Evolutionary conservation across 2,329 filamentous ascomycete species (phyloP).

Genomic region (Simplicillium aogashimaense): DNA sequence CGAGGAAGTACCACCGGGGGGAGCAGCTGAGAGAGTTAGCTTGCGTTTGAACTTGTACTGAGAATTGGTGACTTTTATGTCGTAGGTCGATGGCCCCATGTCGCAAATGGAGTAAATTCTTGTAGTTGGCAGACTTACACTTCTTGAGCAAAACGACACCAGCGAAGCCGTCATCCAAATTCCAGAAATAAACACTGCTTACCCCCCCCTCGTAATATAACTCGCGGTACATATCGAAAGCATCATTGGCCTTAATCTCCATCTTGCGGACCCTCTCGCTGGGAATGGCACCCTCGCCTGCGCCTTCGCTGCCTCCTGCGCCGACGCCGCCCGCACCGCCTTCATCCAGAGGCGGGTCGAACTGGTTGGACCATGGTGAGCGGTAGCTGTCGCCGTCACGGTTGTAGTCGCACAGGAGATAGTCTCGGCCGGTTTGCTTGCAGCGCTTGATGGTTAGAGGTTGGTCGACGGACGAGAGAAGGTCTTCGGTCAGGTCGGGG

Average conservation of each 20-base stretch:
- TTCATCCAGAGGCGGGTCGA: slow-evolving; percentile 77
- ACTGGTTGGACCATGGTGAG: slow-evolving; percentile 98
- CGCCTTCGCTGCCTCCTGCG: slow-evolving; percentile 45
- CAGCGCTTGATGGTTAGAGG: slow-evolving; percentile 81
- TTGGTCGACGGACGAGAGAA: slow-evolving; percentile 95
- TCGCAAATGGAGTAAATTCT: background rate
- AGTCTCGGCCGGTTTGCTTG: slow-evolving; percentile 82
- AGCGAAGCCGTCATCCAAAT: slow-evolving; percentile 94
- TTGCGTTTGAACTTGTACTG: too few relatives aligned
- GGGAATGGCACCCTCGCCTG: slow-evolving; percentile 73
- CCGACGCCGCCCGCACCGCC: slow-evolving; percentile 41
- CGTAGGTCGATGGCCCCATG: background rate
- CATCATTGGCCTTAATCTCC: slow-evolving; percentile 89
- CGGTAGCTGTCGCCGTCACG: slow-evolving; percentile 96
- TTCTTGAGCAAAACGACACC: slow-evolving; percentile 96
- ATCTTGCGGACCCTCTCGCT: slow-evolving; percentile 87
- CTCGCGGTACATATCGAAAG: slow-evolving; percentile 93
- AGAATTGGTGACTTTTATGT: too few relatives aligned
- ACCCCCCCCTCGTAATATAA: slow-evolving; percentile 96
- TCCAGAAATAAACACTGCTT: slow-evolving; percentile 96
- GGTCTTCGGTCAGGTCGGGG: slow-evolving; percentile 90
- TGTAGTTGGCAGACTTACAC: slow-evolving; percentile 44
- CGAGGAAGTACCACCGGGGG: slow-evolving; percentile 53
- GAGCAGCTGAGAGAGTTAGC: slow-evolving; percentile 42
- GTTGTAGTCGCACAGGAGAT: slow-evolving; percentile 99